Conservation (phyloP, 2,329 filamentous ascomycete species). For the Pseudopithomyces chartarum region DNA sequence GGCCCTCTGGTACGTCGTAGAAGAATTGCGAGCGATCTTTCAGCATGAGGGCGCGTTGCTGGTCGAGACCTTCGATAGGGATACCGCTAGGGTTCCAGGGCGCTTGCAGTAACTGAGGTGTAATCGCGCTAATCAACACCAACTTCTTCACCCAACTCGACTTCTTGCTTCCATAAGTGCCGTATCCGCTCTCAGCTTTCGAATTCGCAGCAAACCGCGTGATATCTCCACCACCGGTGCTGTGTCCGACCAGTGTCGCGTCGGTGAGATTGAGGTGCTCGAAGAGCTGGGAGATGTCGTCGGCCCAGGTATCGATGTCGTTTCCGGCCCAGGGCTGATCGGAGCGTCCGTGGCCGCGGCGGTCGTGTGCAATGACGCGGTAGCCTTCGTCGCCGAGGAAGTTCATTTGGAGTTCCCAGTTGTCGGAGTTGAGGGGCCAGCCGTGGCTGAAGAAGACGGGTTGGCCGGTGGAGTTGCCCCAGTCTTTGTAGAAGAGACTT, state of each 20-base stretch:
- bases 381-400: conserved; percentile 46
- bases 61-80: background rate
- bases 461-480: conserved; percentile 44
- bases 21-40: conserved; percentile 9
- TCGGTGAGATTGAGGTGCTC: conserved; percentile 37
- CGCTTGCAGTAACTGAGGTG: conserved; percentile 1
- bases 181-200: background rate
- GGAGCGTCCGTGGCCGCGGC: conserved; percentile 48
- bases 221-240: conserved; percentile 51
- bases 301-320: conserved; percentile 48
- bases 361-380: conserved; percentile 46
- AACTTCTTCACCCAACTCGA: conserved; percentile 46
- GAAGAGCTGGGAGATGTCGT: conserved; percentile 46
- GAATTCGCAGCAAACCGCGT: conserved; percentile 40
- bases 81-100: conserved; percentile 2
- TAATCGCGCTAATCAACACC: conserved; percentile 32
- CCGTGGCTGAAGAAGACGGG: conserved; percentile 47
- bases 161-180: conserved; percentile 25
- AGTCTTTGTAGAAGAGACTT: conserved; percentile 22
- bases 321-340: conserved; percentile 48
- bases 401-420: conserved; percentile 49
- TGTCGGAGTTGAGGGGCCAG: conserved; percentile 49
- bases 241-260: conserved; percentile 42
- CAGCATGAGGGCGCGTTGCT: background rate
- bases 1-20: conserved; percentile 7